Conservation (phyloP, 2,329 filamentous ascomycete genomes). For the Coniochaeta hoffmannii region DNA sequence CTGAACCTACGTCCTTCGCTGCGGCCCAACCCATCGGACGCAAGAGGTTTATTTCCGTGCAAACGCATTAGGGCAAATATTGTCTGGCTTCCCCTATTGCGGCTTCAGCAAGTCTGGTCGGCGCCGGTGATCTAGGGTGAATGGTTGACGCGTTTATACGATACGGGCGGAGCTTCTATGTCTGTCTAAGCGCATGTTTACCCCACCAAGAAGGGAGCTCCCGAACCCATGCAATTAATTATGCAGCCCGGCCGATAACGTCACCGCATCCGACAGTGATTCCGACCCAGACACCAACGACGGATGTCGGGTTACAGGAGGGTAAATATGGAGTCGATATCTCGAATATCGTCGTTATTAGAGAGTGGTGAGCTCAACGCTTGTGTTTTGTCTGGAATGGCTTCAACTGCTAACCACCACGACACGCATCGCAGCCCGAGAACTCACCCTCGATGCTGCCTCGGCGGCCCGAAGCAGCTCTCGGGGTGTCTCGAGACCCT, state of each 20-base stretch:
- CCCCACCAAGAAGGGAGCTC: neutral
- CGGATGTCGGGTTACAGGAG: neutral
- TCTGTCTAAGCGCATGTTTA: neutral
- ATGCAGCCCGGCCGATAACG: neutral
- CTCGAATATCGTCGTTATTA: constrained; percentile 85
- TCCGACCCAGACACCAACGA: neutral
- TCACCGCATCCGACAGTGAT: neutral
- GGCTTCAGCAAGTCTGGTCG: neutral
- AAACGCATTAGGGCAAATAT: no score
- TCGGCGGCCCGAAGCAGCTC: constrained; percentile 67
- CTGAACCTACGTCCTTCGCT: no score
- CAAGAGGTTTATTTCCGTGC: no score
- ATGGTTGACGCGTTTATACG: neutral
- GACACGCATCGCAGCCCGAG: constrained; percentile 59
- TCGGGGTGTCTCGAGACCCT: constrained; percentile 46
- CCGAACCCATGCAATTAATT: neutral
- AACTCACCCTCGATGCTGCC: constrained; percentile 94
- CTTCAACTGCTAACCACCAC: neutral
- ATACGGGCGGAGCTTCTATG: neutral
- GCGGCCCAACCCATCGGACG: no score
- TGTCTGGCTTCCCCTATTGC: no score
- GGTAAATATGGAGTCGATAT: constrained; percentile 81
- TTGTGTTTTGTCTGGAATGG: neutral
- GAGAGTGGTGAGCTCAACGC: constrained; percentile 68
- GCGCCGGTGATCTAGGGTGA: neutral